Base-by-base conservation (phyloP, 192 early-diverging fungal genomes). In the Coemansia reversa region DNA sequence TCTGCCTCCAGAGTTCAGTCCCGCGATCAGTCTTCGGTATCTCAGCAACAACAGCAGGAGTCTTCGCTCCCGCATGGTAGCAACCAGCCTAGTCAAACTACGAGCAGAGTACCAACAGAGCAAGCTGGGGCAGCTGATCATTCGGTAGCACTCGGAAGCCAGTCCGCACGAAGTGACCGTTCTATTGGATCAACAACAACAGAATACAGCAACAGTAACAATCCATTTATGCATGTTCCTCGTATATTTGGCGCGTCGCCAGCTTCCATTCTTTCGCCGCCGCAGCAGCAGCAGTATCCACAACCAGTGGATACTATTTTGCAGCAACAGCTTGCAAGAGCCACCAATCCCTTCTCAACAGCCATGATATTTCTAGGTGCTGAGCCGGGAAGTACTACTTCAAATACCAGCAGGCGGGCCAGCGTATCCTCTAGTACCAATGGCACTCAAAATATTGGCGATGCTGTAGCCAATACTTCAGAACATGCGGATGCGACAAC, bases 101-200 rank as follows among this genome's bases (percentile, higher is more conserved):
- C 3, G 35, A 39, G 16, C 24, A 25, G 16, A 16, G 0, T 7
- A 25, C 51, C 14, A 11, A 5, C 4, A 16, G 0, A 28, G 23
- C 24, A 12, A 22, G 19, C 28, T 53, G 51, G 51, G 8, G 23
- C 28, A 14, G 51, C 51, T 7, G 24, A 23, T 1, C 51, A 23
- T 1, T 28, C 51, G 23, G 28, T 28, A 28, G 28, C 51, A 28
- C 51, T 28, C 4, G 70, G 70, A 3, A 66, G 62, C 42, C 69
- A 72, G 54, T 62, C 70, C 0, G 69, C 63, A 9, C 70, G 59
- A 16, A 72, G 66, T 58, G 75, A 78, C 50, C 59, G 65, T 20
- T 78, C 75, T 12, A 63, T 66, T 35, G 11, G 50, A 20, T 78
- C 75, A 18, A 78, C 70, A 8, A 69, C 75, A 1, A 78, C 75